Conservation (phyloP, 1,284 basidiomycete genomes). For the Marasmius sp. region DNA sequence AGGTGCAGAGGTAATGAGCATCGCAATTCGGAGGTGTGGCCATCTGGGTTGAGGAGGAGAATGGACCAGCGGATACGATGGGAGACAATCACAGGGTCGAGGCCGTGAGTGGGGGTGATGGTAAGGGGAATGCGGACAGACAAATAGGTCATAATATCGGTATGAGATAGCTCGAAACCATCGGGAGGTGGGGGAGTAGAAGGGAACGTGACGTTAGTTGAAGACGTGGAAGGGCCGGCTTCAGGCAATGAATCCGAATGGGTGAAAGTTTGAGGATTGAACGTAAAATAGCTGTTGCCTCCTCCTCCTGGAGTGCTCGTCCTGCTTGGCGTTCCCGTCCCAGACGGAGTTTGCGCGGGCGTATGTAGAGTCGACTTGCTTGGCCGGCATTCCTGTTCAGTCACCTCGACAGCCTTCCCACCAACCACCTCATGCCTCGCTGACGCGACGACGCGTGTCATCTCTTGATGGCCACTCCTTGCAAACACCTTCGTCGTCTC, state of each 20-base stretch:
- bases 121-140: constrained; percentile 47
- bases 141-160: constrained; percentile 50
- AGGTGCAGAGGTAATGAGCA: constrained; percentile 88
- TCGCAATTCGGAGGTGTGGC: constrained; percentile 86
- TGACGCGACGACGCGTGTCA: constrained; percentile 61
- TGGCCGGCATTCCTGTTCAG: constrained; percentile 31
- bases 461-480: constrained; percentile 57
- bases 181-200: constrained; percentile 5
- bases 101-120: constrained; percentile 61
- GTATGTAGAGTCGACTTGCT: constrained; percentile 9
- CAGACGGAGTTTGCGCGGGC: constrained; percentile 11
- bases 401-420: constrained; percentile 54
- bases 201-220: constrained; percentile 14
- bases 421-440: constrained; percentile 72
- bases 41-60: constrained; percentile 81
- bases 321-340: constrained; percentile 25
- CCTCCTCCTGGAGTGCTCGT: constrained; percentile 15
- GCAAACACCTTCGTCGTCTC: constrained; percentile 73
- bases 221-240: constrained; percentile 11
- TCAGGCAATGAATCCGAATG: constrained; percentile 1
- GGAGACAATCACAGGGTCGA: constrained; percentile 71
- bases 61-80: constrained; percentile 79
- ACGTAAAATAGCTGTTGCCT: constrained; percentile 17
- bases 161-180: constrained; percentile 22
- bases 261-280: constrained; percentile 13